Conservation (phyloP, 2,329 filamentous ascomycete genomes). For the Ophiobolus disseminans region DNA sequence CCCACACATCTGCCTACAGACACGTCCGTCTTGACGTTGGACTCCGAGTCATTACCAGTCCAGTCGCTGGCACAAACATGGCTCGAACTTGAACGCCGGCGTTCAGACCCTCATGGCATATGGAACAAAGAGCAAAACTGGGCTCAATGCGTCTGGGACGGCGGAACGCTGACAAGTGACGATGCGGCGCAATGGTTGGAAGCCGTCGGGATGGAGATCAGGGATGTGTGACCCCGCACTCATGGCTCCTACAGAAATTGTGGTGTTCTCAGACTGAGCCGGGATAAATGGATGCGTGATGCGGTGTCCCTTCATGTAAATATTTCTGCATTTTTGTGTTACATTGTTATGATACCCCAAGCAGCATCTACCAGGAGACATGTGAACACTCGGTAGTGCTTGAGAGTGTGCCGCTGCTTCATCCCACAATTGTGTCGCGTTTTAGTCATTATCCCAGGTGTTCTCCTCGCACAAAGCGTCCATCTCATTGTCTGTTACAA, state of each 20-base stretch:
- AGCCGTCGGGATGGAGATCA: neutral
- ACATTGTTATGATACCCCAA: neutral
- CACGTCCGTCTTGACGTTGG: slow-evolving; percentile 3
- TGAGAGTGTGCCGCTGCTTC: neutral
- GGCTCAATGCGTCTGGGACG: slow-evolving; percentile 5
- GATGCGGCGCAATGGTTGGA: neutral
- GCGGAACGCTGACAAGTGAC: slow-evolving; percentile 6
- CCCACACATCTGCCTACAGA: neutral
- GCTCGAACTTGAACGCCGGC: slow-evolving; percentile 9
- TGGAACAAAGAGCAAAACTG: slow-evolving; percentile 12
- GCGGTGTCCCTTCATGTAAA: neutral
- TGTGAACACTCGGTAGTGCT: neutral
- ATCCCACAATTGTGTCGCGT: neutral
- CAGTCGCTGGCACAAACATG: slow-evolving; percentile 8
- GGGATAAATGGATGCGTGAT: neutral
- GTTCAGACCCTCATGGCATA: slow-evolving; percentile 4
- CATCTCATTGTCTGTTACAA: too few relatives aligned
- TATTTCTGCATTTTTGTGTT: neutral
- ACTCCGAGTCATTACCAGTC: slow-evolving; percentile 1
- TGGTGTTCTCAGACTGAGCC: too few relatives aligned
- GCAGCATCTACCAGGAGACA: neutral
- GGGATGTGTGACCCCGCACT: neutral
- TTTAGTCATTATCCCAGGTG: neutral
- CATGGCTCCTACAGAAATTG: neutral
- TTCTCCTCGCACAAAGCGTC: too few relatives aligned